Evolutionary conservation across 2,329 filamentous ascomycete genomes (phyloP).

Genomic region (Sporothrix brunneoviolacea): DNA sequence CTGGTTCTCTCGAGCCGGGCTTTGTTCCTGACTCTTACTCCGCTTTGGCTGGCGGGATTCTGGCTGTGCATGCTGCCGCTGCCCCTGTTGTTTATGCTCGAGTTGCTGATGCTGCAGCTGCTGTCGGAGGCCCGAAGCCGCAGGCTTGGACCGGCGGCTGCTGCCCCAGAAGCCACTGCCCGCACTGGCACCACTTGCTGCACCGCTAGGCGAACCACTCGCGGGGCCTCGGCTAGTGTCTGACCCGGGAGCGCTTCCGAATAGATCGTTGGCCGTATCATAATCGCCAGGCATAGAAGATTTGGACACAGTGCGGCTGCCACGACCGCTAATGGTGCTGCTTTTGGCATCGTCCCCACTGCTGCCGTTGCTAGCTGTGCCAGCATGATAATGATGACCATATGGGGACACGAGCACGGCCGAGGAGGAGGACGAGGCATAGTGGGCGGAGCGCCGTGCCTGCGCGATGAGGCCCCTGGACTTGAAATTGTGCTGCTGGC

Average conservation of each 20-base stretch:
- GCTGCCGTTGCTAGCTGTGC: slow-evolving; percentile 2
- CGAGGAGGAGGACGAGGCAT: slow-evolving; percentile 15
- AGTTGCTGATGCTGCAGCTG: slow-evolving; percentile 14
- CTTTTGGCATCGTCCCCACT: neutral
- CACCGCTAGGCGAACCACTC: neutral
- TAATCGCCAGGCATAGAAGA: neutral
- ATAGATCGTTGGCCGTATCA: neutral
- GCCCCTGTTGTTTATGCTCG: slow-evolving; percentile 8
- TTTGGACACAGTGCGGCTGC: neutral
- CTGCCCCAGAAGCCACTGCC: slow-evolving; percentile 12
- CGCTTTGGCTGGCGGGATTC: neutral
- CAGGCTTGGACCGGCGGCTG: slow-evolving; percentile 1
- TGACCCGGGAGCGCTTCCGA: neutral
- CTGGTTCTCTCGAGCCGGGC: neutral
- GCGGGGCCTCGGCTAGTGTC: neutral
- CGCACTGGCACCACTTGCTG: neutral
- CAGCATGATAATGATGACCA: slow-evolving; percentile 11
- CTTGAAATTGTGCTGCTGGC: neutral
- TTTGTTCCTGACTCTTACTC: neutral
- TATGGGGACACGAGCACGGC: slow-evolving; percentile 11
- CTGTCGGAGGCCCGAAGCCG: slow-evolving; percentile 6
- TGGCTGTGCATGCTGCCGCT: slow-evolving; percentile 10
- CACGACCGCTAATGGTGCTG: neutral
- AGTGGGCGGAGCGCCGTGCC: slow-evolving; percentile 19
- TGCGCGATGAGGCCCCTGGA: slow-evolving; percentile 16